Percentiles rank a stretch among this genome's conserved stretches.
These are phyloP conservation scores for Entoloma clypeatum DNA, from an alignment of 1,284 basidiomycete genomes.

Conservation along the genomic window DNA sequence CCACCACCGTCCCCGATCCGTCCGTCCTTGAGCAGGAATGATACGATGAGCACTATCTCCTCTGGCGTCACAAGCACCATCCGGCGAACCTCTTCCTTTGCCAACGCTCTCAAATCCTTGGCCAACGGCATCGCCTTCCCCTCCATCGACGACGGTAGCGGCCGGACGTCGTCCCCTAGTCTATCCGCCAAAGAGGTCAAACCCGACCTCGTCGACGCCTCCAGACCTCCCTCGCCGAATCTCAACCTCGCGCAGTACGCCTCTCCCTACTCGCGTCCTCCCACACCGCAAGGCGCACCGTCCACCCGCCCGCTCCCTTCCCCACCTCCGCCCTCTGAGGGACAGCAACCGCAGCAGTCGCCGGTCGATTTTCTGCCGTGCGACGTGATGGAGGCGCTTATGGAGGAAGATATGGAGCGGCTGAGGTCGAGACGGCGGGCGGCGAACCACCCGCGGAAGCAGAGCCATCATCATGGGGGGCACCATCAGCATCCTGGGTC, in stretches of 20 bases:
- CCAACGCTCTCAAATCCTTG: constrained; percentile 75
- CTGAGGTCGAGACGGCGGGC: constrained; percentile 63
- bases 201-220: constrained; percentile 41
- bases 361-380: constrained; percentile 58
- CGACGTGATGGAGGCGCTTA: constrained; percentile 81
- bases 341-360: constrained; percentile 27
- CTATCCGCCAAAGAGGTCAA: constrained; percentile 21
- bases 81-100: constrained; percentile 81
- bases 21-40: constrained; percentile 50
- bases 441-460: constrained; percentile 27
- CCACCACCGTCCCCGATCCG: constrained; percentile 38
- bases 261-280: constrained; percentile 64
- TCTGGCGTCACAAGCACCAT: constrained; percentile 62
- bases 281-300: constrained; percentile 34
- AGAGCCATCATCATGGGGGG: constrained; percentile 34
- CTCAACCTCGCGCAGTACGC: constrained; percentile 71
- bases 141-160: constrained; percentile 50
- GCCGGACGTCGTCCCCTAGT: constrained; percentile 42
- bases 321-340: constrained; percentile 24
- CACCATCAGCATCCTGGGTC: constrained; percentile 39
- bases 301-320: constrained; percentile 19
- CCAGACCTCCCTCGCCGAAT: constrained; percentile 72
- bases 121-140: constrained; percentile 72
- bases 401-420: constrained; percentile 89
- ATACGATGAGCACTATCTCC: constrained; percentile 61